phyloP scores from a whole-genome alignment of 495 filamentous ascomycete species.

The Xylaria telfairii region DNA sequence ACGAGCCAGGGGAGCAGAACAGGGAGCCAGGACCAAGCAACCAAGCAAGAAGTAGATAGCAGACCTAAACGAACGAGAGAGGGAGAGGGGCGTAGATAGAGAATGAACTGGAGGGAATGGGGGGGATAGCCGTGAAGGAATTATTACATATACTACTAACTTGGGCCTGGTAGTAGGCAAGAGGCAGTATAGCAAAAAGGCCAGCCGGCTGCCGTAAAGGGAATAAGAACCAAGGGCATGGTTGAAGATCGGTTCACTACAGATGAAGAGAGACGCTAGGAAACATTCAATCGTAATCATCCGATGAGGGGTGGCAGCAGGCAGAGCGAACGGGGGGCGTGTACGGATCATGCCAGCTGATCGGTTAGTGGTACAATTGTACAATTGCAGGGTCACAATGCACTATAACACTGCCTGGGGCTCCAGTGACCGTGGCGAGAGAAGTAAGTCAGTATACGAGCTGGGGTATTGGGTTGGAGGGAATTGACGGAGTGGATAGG shows the following conservation, averaged over 20 bases:
- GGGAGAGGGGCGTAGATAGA: conserved; percentile 20
- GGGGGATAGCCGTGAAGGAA: conserved; percentile 27
- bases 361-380: background rate
- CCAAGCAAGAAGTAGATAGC: background rate
- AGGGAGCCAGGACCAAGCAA: background rate
- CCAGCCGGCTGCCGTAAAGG: conserved; percentile 28
- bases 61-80: conserved; percentile 21
- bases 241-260: conserved; percentile 14
- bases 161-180: conserved; percentile 30
- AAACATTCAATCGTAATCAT: conserved; percentile 27
- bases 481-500: conserved; percentile 17
- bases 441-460: background rate
- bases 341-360: conserved; percentile 4
- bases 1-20: conserved; percentile 13
- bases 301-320: conserved; percentile 19
- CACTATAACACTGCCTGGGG: background rate
- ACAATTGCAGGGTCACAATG: background rate
- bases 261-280: conserved; percentile 10
- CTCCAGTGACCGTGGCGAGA: conserved; percentile 16
- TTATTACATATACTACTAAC: conserved; percentile 22
- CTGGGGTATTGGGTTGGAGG: conserved; percentile 7
- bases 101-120: conserved; percentile 9
- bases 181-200: conserved; percentile 18
- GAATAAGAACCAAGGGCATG: conserved; percentile 25
- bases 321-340: conserved; percentile 9